Evolutionary conservation across 2,329 filamentous ascomycete species (phyloP).

Genomic region (Drechslera avenae): DNA sequence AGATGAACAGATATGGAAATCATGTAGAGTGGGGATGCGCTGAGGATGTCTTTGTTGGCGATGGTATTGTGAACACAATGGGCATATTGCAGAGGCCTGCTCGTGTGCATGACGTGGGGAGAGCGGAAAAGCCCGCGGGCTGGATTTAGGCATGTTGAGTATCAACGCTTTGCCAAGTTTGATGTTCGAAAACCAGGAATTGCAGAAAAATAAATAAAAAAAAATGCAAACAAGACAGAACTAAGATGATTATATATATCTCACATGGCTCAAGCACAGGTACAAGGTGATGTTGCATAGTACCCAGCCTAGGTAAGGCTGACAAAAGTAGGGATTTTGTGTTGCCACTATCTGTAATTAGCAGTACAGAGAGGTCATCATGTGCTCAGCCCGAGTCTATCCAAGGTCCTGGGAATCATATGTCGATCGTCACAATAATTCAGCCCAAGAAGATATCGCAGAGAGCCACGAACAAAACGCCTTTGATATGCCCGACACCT

Average conservation of each 20-base stretch:
- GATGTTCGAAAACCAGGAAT: too few species aligned
- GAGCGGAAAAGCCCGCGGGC: too few species aligned
- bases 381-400: conserved; percentile 10
- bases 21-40: neutral
- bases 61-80: neutral
- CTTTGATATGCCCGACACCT: conserved; percentile 8
- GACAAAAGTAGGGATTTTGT: neutral
- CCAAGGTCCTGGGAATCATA: conserved; percentile 4
- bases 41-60: neutral
- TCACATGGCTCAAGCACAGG: too few species aligned
- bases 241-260: too few species aligned
- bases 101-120: neutral
- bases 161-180: too few species aligned
- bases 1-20: neutral
- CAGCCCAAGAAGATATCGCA: neutral
- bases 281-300: too few species aligned
- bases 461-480: conserved; percentile 3
- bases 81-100: neutral
- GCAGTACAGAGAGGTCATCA: conserved; percentile 4
- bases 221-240: too few species aligned
- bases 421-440: conserved; percentile 1
- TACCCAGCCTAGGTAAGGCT: too few species aligned
- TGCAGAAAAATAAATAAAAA: too few species aligned
- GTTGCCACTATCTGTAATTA: neutral
- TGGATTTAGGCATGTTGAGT: too few species aligned